Evolutionary conservation across 2,329 filamentous ascomycete species (phyloP).

Genomic region (Juglanconis oblonga): DNA sequence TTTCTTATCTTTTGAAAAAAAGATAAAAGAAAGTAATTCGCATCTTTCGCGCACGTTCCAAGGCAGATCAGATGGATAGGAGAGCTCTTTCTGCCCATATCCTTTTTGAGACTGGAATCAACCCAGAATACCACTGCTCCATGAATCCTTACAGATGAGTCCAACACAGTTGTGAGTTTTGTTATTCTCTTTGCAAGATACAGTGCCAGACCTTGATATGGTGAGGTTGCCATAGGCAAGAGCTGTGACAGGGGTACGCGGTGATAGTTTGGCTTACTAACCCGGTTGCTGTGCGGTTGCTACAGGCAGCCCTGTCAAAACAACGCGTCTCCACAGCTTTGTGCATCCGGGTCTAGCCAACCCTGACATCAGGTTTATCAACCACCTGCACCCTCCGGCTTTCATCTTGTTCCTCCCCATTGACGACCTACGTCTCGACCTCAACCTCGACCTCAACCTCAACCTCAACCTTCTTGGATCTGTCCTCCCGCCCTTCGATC

Average conservation of each 20-base stretch:
- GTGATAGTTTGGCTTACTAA: not conserved
- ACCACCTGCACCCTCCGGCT: not conserved
- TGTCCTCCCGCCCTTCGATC: not conserved
- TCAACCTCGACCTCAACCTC: not conserved
- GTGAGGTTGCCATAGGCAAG: not conserved
- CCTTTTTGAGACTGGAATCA: too few relatives aligned
- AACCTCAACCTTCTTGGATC: not conserved
- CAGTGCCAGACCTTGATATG: too few relatives aligned
- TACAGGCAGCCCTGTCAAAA: not conserved
- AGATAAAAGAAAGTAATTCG: too few relatives aligned
- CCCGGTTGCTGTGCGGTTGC: conserved; percentile 10
- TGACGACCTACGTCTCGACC: not conserved
- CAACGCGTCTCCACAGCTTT: conserved; percentile 7
- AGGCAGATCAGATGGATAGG: too few relatives aligned
- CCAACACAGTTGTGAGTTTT: too few relatives aligned
- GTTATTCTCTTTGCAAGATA: too few relatives aligned
- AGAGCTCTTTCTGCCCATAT: too few relatives aligned
- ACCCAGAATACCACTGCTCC: too few relatives aligned
- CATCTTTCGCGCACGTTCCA: too few relatives aligned
- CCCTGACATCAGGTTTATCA: not conserved
- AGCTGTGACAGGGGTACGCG: not conserved
- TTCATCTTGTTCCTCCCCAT: not conserved
- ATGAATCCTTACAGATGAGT: too few relatives aligned
- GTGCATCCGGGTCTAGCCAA: not conserved
- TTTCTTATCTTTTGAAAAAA: too few relatives aligned